phyloP scores from a whole-genome alignment of 495 filamentous ascomycete genomes.

The Penicillium paradoxum region DNA sequence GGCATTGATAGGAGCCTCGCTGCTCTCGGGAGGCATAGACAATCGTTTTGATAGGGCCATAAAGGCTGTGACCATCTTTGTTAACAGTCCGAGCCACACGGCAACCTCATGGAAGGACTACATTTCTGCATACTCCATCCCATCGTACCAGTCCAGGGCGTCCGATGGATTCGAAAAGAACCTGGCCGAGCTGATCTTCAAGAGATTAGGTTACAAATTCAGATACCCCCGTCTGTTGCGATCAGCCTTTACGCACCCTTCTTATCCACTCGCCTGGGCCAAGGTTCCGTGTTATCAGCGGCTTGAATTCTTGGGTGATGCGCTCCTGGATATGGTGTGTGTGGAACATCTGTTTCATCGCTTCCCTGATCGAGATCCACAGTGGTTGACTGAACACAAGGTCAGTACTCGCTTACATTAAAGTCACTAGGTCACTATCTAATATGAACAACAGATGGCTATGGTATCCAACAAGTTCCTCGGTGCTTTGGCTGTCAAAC shows the following conservation, averaged over 20 bases:
- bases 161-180: conserved; percentile 51
- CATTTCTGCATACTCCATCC: conserved; percentile 61
- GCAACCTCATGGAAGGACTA: conserved; percentile 70
- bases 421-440: neutral
- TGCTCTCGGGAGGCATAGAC: conserved; percentile 56
- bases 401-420: conserved; percentile 22
- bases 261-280: conserved; percentile 66
- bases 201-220: conserved; percentile 75
- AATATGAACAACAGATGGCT: conserved; percentile 58
- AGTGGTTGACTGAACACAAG: conserved; percentile 98
- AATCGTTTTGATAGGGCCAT: conserved; percentile 74
- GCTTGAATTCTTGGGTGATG: conserved; percentile 89
- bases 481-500: conserved; percentile 68
- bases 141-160: conserved; percentile 61
- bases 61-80: conserved; percentile 72
- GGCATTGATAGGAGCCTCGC: conserved; percentile 85
- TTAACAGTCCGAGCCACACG: conserved; percentile 61
- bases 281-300: conserved; percentile 85
- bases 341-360: conserved; percentile 73
- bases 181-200: conserved; percentile 59
- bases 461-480: conserved; percentile 98
- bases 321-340: conserved; percentile 82
- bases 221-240: conserved; percentile 68
- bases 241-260: conserved; percentile 87
- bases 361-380: conserved; percentile 77